A percentile compares a stretch with the other conserved stretches of the same genome.
phyloP scores from a whole-genome alignment of 306 rosid species.

The Cucumis sativus region DNA sequence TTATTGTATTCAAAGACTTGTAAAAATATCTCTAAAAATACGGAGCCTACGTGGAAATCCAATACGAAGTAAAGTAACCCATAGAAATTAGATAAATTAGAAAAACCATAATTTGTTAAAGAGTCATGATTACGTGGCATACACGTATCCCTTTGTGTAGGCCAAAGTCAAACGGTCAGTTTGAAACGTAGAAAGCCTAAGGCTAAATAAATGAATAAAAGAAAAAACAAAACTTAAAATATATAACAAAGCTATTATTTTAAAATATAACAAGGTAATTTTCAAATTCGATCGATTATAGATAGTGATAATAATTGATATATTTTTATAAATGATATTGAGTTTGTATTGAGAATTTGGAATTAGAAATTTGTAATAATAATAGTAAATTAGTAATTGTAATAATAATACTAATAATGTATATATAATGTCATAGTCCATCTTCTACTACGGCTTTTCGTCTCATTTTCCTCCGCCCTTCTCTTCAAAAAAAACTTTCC shows the following conservation, averaged over 20 bases:
- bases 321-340: too few species aligned
- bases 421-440: neutral
- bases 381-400: neutral
- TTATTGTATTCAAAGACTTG: too few species aligned
- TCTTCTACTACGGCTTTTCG: neutral
- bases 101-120: neutral
- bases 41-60: too few species aligned
- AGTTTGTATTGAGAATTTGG: too few species aligned
- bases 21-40: too few species aligned
- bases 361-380: neutral
- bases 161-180: conserved; percentile 6
- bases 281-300: too few species aligned
- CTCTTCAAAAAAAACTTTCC: neutral
- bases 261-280: too few species aligned
- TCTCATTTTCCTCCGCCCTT: conserved; percentile 2
- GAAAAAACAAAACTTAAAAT: too few species aligned
- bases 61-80: too few species aligned
- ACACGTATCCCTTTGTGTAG: neutral
- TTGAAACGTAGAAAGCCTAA: neutral
- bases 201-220: neutral
- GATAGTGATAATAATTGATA: too few species aligned
- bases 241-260: neutral
- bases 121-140: neutral
- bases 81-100: too few species aligned
- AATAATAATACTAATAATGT: neutral